Evolutionary conservation across 345 rosid genomes (phyloP), one percentile per base, ranked within the genome.

Genomic region (Schrenkiella parvula): DNA sequence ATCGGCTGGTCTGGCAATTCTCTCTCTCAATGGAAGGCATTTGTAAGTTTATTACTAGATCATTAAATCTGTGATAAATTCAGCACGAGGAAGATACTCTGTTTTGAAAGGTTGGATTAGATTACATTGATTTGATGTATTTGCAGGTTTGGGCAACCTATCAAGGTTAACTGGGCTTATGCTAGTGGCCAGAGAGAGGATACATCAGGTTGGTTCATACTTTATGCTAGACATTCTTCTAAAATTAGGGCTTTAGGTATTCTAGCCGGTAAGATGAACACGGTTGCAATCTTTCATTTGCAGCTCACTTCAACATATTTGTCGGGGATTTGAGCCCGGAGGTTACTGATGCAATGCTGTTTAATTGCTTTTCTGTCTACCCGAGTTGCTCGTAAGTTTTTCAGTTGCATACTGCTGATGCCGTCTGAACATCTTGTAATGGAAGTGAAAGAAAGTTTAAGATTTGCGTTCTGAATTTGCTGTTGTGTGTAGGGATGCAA

Each of bases 291-390:
- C 32, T 25, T 35, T 61, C 22, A 35, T 29, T 43, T 75, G 74
- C 83, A 91, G 93, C 87, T 41, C 97, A 91, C 71, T 84, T 75
- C 75, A 86, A 87, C 69, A 70, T 91, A 68, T 91, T 89, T 84
- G 96, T 91, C 18, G 97, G 97, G 57, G 97, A 91, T 84, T 90
- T 92, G 70, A 92, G 93, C 58, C 87, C 96, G 1, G 96, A 91
- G 84, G 89, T 89, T 76, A 92, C 93, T 2, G 98, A 92, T 82
- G 93, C 98, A 35, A 89, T 91, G 53, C 71, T 92, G 51, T 89
- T 77, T 80, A 89, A 83, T 25, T 92, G 90, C 75, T 92, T 92
- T 74, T 89, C 90, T 34, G 89, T 84, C 60, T 92, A 84, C 71
- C 71, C 87, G 12, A 88, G 82, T 78, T 92, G 98, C 63, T 92